Percentiles rank a stretch among this genome's conserved stretches.
Conservation (phyloP, 2,329 filamentous ascomycete species). For the Colletotrichum nymphaeae region DNA sequence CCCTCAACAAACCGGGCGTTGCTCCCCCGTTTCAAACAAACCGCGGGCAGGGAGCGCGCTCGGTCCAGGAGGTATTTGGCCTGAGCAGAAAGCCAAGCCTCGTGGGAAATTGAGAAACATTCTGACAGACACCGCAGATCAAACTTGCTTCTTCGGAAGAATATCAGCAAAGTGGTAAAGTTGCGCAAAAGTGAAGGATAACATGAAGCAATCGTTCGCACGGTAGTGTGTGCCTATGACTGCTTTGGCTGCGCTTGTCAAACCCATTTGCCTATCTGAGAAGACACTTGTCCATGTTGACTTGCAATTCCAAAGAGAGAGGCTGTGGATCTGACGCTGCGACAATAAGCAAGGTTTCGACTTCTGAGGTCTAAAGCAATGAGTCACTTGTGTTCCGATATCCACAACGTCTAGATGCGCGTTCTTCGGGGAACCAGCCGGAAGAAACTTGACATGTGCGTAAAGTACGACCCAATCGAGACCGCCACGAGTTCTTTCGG, state of each 20-base stretch:
- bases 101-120: slow-evolving; percentile 8
- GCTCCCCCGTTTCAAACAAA: slow-evolving; percentile 20
- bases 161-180: neutral
- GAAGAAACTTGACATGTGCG: neutral
- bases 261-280: neutral
- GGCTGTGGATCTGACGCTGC: neutral
- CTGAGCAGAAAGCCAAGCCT: slow-evolving; percentile 19
- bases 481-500: neutral
- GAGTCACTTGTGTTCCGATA: neutral
- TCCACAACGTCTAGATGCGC: neutral
- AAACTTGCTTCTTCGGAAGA: neutral
- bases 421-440: neutral
- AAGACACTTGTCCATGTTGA: neutral
- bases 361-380: neutral
- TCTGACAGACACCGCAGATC: slow-evolving; percentile 11
- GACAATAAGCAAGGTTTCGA: neutral
- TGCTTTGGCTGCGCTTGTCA: neutral
- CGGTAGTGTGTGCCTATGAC: neutral
- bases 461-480: too few species aligned
- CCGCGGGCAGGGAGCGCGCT: neutral
- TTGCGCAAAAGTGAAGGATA: neutral
- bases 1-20: slow-evolving; percentile 4
- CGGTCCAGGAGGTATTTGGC: neutral
- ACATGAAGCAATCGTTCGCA: neutral
- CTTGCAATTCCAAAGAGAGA: neutral